Evolutionary conservation across 2,329 filamentous ascomycete species (phyloP).

Genomic region (Colletotrichum sp.): DNA sequence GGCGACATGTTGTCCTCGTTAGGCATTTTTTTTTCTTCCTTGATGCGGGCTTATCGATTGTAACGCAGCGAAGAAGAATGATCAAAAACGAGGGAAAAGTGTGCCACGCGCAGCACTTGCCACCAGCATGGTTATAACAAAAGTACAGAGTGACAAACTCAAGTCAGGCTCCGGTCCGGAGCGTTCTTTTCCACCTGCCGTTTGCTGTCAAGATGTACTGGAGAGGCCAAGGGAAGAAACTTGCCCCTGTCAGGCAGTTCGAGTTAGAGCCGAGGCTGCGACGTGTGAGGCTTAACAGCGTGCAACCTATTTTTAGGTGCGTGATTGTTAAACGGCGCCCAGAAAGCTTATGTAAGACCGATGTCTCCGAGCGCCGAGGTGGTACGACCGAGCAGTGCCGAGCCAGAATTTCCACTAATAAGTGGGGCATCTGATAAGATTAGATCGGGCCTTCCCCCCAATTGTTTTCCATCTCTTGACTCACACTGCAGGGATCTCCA

Average conservation of each 20-base stretch:
- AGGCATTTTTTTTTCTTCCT: neutral
- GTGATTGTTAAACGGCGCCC: neutral
- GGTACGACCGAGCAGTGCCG: neutral
- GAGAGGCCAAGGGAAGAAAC: slow-evolving; percentile 17
- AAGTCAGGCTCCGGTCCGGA: slow-evolving; percentile 12
- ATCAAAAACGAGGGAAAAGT: slow-evolving; percentile 7
- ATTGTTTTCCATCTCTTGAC: slow-evolving; percentile 12
- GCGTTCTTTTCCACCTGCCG: slow-evolving; percentile 6
- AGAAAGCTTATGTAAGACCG: neutral
- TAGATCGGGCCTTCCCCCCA: slow-evolving; percentile 16
- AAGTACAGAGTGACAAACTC: slow-evolving; percentile 18
- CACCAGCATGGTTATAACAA: slow-evolving; percentile 17
- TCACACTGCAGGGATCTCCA: slow-evolving; percentile 15
- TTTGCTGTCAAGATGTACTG: slow-evolving; percentile 15
- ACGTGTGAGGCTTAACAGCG: neutral
- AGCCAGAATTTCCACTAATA: neutral
- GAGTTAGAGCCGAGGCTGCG: slow-evolving; percentile 2
- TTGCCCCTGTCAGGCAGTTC: slow-evolving; percentile 9
- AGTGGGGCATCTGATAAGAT: slow-evolving; percentile 21
- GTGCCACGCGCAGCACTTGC: neutral
- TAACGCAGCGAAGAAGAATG: neutral
- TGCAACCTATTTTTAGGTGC: fast-evolving
- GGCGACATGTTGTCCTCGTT: slow-evolving; percentile 10
- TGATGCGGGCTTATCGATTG: neutral
- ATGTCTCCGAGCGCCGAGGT: slow-evolving; percentile 11